Evolutionary conservation across 768 basidiomycete species (phyloP).

Genomic region (Pleurotus citrinopileatus): DNA sequence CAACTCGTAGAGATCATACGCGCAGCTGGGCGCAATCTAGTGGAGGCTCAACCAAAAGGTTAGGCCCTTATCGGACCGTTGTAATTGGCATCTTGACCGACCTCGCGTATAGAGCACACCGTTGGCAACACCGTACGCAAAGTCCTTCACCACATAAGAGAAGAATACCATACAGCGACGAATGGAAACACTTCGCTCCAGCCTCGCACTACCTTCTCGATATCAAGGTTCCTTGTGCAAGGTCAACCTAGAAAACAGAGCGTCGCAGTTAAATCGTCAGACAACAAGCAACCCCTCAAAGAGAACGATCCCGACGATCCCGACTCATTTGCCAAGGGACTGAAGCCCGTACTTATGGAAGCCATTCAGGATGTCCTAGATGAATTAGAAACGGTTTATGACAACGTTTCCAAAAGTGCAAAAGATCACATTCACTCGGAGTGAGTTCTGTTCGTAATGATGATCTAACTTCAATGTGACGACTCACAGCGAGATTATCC

Average conservation of each 20-base stretch:
- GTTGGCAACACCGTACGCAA: slow-evolving; percentile 94
- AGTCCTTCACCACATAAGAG: slow-evolving; percentile 89
- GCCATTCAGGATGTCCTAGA: slow-evolving; percentile 96
- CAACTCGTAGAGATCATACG: slow-evolving; percentile 81
- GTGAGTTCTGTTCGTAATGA: slow-evolving; percentile 46
- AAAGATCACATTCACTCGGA: slow-evolving; percentile 98
- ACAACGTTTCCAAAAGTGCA: slow-evolving; percentile 91
- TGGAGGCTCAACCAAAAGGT: slow-evolving; percentile 97
- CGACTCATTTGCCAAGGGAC: slow-evolving; percentile 68
- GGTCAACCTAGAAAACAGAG: slow-evolving; percentile 66
- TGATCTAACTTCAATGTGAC: not conserved
- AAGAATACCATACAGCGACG: slow-evolving; percentile 88
- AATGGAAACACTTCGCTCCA: slow-evolving; percentile 38
- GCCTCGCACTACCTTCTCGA: slow-evolving; percentile 53
- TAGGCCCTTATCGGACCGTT: slow-evolving; percentile 13
- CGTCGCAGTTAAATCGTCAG: slow-evolving; percentile 37
- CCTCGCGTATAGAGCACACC: slow-evolving; percentile 68
- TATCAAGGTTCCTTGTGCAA: slow-evolving; percentile 79
- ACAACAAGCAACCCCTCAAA: slow-evolving; percentile 54
- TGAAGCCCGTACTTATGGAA: slow-evolving; percentile 95
- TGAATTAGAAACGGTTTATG: slow-evolving; percentile 94
- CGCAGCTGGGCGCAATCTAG: slow-evolving; percentile 72
- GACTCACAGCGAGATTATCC: slow-evolving; percentile 78
- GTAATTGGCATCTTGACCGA: slow-evolving; percentile 11
- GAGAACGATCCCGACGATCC: slow-evolving; percentile 76